phyloP scores from a whole-genome alignment of 1,284 basidiomycete genomes.

The Ustilago tritici region DNA sequence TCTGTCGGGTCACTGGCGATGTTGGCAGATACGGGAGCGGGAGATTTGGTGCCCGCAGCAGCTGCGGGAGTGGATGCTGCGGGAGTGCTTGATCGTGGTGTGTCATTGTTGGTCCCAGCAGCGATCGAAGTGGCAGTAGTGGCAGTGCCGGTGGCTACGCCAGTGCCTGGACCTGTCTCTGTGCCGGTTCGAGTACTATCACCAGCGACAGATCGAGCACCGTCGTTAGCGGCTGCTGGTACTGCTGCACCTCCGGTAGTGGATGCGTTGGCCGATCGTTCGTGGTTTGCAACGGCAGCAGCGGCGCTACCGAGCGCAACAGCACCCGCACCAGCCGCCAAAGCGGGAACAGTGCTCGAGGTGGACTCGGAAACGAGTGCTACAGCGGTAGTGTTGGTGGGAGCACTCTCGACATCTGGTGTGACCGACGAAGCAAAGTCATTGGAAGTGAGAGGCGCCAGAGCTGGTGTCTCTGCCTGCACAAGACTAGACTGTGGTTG shows the following conservation, averaged over 20 bases:
- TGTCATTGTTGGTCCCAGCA: constrained; percentile 64
- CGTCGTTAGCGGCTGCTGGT: constrained; percentile 26
- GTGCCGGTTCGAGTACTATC: constrained; percentile 34
- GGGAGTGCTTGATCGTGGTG: constrained; percentile 5
- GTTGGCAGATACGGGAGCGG: constrained; percentile 5
- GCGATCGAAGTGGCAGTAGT: constrained; percentile 56
- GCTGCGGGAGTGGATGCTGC: constrained; percentile 7
- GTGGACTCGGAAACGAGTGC: constrained; percentile 5
- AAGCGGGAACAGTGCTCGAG: constrained; percentile 8
- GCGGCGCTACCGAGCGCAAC: constrained; percentile 27
- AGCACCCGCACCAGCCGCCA: constrained; percentile 29
- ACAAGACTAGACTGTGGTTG: not conserved
- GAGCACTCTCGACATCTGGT: constrained; percentile 15
- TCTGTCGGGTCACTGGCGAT: constrained; percentile 74
- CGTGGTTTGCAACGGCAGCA: constrained; percentile 32
- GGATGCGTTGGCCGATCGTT: constrained; percentile 24
- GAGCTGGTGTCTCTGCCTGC: constrained; percentile 14
- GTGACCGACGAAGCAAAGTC: constrained; percentile 22
- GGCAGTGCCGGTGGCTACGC: constrained; percentile 28
- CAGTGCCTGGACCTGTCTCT: constrained; percentile 23
- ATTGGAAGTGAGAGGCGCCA: constrained; percentile 28
- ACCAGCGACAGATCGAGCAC: constrained; percentile 36
- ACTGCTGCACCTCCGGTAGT: constrained; percentile 5
- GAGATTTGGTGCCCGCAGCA: constrained; percentile 20
- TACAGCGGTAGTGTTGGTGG: not conserved